A percentile compares a stretch with the other conserved stretches of the same genome.
Conservation (phyloP, 495 filamentous ascomycete genomes). For the Cercophora scortea region DNA sequence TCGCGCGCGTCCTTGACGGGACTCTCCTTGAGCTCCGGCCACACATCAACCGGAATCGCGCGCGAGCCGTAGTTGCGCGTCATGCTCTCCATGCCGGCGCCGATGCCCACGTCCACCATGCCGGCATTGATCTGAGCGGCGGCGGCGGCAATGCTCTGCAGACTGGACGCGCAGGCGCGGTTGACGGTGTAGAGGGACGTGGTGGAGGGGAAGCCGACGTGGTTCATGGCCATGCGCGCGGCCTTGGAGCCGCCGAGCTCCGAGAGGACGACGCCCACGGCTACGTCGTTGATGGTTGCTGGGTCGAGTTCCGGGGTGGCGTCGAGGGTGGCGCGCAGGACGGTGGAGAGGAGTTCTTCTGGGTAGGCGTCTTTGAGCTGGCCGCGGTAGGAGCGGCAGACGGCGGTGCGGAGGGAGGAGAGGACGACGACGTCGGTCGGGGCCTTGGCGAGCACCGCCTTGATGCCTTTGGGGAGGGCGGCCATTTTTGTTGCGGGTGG, state of each 20-base stretch:
- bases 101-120: constrained; percentile 71
- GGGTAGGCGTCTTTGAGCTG: constrained; percentile 83
- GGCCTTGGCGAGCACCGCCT: constrained; percentile 70
- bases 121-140: constrained; percentile 64
- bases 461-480: constrained; percentile 47
- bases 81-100: constrained; percentile 91
- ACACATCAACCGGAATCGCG: constrained; percentile 77
- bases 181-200: constrained; percentile 82
- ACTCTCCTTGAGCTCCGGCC: constrained; percentile 60
- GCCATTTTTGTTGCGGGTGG: constrained; percentile 14
- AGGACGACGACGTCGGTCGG: constrained; percentile 83
- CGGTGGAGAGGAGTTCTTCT: constrained; percentile 75
- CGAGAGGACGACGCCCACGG: constrained; percentile 79
- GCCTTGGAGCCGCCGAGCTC: constrained; percentile 90
- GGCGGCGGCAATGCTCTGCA: constrained; percentile 65
- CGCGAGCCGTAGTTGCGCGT: constrained; percentile 75
- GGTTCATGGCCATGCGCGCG: constrained; percentile 81
- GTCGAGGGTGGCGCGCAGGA: constrained; percentile 74
- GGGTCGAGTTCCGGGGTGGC: constrained; percentile 70
- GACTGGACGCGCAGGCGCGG: constrained; percentile 71
- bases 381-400: constrained; percentile 75
- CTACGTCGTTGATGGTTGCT: constrained; percentile 65
- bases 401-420: constrained; percentile 77
- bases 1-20: constrained; percentile 63
- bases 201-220: constrained; percentile 62